Evolutionary conservation across 148 eudicot species (phyloP), one percentile per base, ranked within the genome.

Genomic region (Fagopyrum homotropicum): DNA sequence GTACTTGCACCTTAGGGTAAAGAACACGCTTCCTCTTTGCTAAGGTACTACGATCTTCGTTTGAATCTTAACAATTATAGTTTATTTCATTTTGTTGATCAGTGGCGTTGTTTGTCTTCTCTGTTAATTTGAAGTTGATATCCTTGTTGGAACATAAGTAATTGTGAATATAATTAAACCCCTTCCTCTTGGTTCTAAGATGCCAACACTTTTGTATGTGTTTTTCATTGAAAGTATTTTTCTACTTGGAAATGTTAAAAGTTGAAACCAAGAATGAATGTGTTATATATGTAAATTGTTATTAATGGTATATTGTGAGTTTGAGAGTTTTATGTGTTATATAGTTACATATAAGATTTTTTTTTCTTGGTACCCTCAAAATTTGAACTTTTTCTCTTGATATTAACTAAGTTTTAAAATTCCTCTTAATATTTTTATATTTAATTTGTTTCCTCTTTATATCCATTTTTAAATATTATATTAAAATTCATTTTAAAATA

Each of bases 1-100:
- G 40, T 35, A 35, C 0, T 35, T 35, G 40, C 40, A 35, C 26
- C 26, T 22, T 22, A 22, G 26, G 26, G 26, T 22, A 22, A 22
- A 22, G 26, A 22, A 22, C 26, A 22, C 26, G 26, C 26, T 22
- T 22, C 26, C 26, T 22, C 26, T 22, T 22, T 0, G 26, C 0
- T 91, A 86, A 77, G 70, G 50, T 35, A 40, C 30, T 55, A 44
- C 16, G 4, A 35, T 52, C 16, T 55, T 48, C 45, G 1, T 50
- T 30, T 73, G 17, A 44, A 2, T 8, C 19, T 60, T 14, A 51
- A 12, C 26, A 11, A 60, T 60, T 22, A 4, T 17, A 8, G 19
- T 60, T 45, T 6, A 12, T 30, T 35, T 64, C 7, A 35, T 11
- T 64, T 64, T 10, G 12, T 45, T 35, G 69, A 30, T 64, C 35